Percentiles rank a stretch among this genome's conserved stretches.
Conservation (phyloP, 2,329 filamentous ascomycete genomes). For the Diaporthe caulivora region DNA sequence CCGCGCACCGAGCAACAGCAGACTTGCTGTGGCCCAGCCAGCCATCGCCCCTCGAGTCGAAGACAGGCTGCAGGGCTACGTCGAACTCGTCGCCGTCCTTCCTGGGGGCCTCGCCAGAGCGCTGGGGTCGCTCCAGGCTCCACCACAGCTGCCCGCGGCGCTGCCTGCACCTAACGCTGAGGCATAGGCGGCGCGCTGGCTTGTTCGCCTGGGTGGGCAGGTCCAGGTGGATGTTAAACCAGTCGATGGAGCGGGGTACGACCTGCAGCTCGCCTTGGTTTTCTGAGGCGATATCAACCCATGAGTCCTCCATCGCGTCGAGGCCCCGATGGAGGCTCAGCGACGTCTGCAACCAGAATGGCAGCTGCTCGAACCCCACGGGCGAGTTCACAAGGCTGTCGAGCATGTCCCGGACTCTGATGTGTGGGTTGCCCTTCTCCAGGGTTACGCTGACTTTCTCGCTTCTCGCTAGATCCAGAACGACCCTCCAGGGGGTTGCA, state of each 20-base stretch:
- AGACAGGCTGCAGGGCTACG: conserved; percentile 57
- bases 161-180: conserved; percentile 65
- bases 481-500: conserved; percentile 62
- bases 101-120: conserved; percentile 38
- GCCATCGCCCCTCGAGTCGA: conserved; percentile 56
- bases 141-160: conserved; percentile 64
- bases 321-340: conserved; percentile 75
- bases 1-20: conserved; percentile 59
- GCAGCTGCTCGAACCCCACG: conserved; percentile 65
- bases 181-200: conserved; percentile 54
- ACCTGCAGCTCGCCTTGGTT: conserved; percentile 64
- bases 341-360: conserved; percentile 68
- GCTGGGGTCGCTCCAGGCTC: conserved; percentile 58
- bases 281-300: conserved; percentile 56
- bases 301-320: conserved; percentile 69
- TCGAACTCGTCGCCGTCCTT: conserved; percentile 52
- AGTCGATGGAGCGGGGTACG: conserved; percentile 67
- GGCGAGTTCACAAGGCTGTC: conserved; percentile 68
- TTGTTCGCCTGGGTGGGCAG: conserved; percentile 47
- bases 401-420: conserved; percentile 71
- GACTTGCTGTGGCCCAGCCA: conserved; percentile 61
- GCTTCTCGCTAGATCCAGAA: conserved; percentile 67
- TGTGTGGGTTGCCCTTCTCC: conserved; percentile 74
- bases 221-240: conserved; percentile 68
- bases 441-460: conserved; percentile 69